A percentile compares a stretch with the other conserved stretches of the same genome.
Evolutionary conservation across 2,329 filamentous ascomycete genomes (phyloP).

Genomic region (Cordyceps javanica): DNA sequence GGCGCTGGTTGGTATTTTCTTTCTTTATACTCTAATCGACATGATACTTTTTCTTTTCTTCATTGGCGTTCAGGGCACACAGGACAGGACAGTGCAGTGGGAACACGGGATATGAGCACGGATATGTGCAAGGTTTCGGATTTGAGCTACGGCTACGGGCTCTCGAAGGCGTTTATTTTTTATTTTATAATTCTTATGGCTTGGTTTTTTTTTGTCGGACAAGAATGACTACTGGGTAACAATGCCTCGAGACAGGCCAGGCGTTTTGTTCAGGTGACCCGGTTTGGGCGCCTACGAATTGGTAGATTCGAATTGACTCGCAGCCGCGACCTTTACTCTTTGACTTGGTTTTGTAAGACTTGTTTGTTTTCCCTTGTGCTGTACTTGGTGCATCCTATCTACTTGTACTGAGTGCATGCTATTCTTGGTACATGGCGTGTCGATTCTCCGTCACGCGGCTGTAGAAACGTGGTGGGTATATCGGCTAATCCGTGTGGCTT

Average conservation of each 20-base stretch:
- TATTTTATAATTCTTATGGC: background rate
- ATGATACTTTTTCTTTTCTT: background rate
- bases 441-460: too few species aligned
- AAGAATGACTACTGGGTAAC: constrained; percentile 5
- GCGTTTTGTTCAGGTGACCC: constrained; percentile 8
- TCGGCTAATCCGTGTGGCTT: too few species aligned
- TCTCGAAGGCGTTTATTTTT: background rate
- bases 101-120: background rate
- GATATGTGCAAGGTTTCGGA: background rate
- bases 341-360: background rate
- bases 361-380: background rate
- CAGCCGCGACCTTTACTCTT: constrained; percentile 2
- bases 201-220: background rate
- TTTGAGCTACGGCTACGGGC: too few species aligned
- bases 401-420: too few species aligned
- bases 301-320: constrained; percentile 7
- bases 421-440: too few species aligned
- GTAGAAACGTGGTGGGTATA: too few species aligned
- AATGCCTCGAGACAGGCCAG: background rate
- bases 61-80: constrained; percentile 6
- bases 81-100: constrained; percentile 7
- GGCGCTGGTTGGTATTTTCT: background rate
- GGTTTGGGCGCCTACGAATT: constrained; percentile 5
- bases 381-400: too few species aligned
- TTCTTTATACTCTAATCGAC: background rate